Evolutionary conservation across 352 stramenopile genomes (phyloP).

Genomic region (Hyaloperonospora brassicae): DNA sequence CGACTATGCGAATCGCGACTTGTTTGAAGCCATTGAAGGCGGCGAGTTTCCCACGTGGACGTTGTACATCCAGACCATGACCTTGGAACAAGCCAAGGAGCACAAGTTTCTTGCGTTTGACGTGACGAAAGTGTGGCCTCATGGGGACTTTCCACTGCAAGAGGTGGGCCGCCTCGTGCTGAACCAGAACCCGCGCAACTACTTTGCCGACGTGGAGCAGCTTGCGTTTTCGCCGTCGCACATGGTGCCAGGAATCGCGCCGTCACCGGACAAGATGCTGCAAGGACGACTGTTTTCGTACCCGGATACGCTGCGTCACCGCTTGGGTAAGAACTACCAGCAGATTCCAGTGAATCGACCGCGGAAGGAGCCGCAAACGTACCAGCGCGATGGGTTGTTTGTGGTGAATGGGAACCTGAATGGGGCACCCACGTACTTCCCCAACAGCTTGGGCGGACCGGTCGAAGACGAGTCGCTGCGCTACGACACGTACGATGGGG

Average conservation of each 20-base stretch:
- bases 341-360: conserved; percentile 85
- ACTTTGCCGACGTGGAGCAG: conserved; percentile 92
- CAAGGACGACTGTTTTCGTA: conserved; percentile 87
- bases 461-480: conserved; percentile 22
- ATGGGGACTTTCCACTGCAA: conserved; percentile 1
- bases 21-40: conserved; percentile 78
- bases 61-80: conserved; percentile 87
- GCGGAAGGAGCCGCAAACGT: conserved; percentile 59
- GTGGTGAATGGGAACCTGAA: conserved; percentile 66
- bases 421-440: conserved; percentile 79
- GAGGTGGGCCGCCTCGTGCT: conserved; percentile 85
- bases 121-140: conserved; percentile 2
- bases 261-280: conserved; percentile 83
- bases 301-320: conserved; percentile 81
- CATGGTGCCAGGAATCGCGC: conserved; percentile 88
- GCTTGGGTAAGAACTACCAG: conserved; percentile 86
- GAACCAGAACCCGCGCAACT: conserved; percentile 89
- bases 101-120: conserved; percentile 6
- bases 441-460: conserved; percentile 70
- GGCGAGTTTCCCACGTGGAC: conserved; percentile 68
- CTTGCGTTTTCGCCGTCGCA: conserved; percentile 87
- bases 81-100: conserved; percentile 45
- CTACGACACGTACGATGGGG: conserved; percentile 30
- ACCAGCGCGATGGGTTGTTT: conserved; percentile 84
- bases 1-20: conserved; percentile 79